phyloP scores from a whole-genome alignment of 192 early-diverging fungal species.

The Backusella psychrophila region DNA sequence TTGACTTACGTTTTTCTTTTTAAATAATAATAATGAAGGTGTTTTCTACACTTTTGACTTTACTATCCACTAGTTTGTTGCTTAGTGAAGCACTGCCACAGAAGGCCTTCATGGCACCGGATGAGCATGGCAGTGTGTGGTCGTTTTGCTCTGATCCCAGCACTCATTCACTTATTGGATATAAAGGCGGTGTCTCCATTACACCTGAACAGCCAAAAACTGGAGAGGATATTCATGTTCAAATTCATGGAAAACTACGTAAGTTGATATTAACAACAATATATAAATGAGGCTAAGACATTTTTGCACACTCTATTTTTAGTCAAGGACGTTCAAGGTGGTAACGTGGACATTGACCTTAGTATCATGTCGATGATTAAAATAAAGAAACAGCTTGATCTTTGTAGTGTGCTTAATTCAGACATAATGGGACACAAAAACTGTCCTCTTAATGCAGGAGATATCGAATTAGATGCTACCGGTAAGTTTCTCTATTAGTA shows the following conservation, averaged over 20 bases:
- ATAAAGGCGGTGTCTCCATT: slow-evolving; percentile 34
- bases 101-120: slow-evolving; percentile 25
- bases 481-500: slow-evolving; percentile 5
- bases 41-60: neutral
- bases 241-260: slow-evolving; percentile 29
- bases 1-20: neutral
- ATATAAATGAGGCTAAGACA: too few relatives aligned
- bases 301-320: neutral
- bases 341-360: slow-evolving; percentile 29
- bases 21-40: neutral
- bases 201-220: slow-evolving; percentile 27
- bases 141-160: slow-evolving; percentile 30
- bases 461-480: slow-evolving; percentile 27
- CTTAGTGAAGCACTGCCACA: neutral
- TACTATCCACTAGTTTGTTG: neutral
- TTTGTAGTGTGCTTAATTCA: slow-evolving; percentile 25
- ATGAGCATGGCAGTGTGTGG: slow-evolving; percentile 36
- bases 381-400: slow-evolving; percentile 33
- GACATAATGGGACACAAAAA: slow-evolving; percentile 29
- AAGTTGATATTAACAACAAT: neutral
- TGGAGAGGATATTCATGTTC: slow-evolving; percentile 31
- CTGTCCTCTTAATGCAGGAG: slow-evolving; percentile 28
- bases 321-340: slow-evolving; percentile 29
- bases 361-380: slow-evolving; percentile 36
- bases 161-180: slow-evolving; percentile 30